phyloP scores from a whole-genome alignment of 2,329 filamentous ascomycete species.

The Curvularia sp. region DNA sequence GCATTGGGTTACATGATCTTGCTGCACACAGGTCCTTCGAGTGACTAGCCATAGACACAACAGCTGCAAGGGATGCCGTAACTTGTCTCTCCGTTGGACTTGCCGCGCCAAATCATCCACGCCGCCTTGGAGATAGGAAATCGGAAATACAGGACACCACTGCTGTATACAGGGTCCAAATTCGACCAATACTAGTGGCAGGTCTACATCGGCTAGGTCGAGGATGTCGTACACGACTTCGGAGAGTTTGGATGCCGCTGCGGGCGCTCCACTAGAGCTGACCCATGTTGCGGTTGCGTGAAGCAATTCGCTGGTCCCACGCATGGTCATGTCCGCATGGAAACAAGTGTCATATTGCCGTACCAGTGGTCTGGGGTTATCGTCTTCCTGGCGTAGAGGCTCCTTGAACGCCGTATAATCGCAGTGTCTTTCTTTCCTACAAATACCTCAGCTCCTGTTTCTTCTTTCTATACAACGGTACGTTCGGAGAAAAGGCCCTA shows the following conservation, averaged over 20 bases:
- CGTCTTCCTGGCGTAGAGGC: neutral
- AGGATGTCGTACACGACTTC: conserved; percentile 9
- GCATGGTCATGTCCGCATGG: conserved; percentile 3
- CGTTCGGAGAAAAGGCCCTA: conserved; percentile 8
- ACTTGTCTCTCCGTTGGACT: conserved; percentile 3
- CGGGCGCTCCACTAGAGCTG: conserved; percentile 3
- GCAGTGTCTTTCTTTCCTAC: conserved; percentile 10
- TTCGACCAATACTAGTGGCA: conserved; percentile 12
- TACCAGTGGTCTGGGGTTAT: conserved; percentile 11
- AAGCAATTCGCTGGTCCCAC: conserved; percentile 16
- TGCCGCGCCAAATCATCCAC: conserved; percentile 7
- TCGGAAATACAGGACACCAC: conserved; percentile 25
- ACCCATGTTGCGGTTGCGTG: conserved; percentile 8
- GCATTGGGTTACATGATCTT: conserved; percentile 5
- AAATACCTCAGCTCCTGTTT: conserved; percentile 2
- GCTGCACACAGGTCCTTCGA: conserved; percentile 10
- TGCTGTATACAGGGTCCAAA: conserved; percentile 25
- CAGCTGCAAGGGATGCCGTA: conserved; percentile 6
- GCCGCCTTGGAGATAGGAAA: conserved; percentile 13
- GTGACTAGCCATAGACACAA: conserved; percentile 20
- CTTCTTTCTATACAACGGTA: neutral
- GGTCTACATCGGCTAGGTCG: conserved; percentile 10
- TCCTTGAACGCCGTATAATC: conserved; percentile 25
- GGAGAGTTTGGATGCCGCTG: conserved; percentile 4
- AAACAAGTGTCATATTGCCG: conserved; percentile 16